Evolutionary conservation across 1,284 basidiomycete genomes (phyloP), one percentile per base, ranked within the genome.

Genomic region (Phellinidium pouzarii): DNA sequence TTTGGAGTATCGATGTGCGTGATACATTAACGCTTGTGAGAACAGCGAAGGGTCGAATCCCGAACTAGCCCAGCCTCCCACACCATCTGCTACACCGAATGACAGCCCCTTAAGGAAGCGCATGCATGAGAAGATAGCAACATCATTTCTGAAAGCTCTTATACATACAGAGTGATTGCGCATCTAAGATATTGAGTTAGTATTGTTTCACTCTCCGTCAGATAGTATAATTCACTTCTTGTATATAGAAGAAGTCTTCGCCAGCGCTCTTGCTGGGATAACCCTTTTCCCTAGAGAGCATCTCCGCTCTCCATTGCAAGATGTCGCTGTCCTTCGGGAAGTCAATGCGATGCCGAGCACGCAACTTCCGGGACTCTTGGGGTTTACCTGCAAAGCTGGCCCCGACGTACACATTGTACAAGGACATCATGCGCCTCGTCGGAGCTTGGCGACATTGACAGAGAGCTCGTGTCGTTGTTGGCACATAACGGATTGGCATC

Each of bases 41-140:
- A 83, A 86, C 34, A 91, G 71, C 6, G 86, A 84, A 3, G 91
- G 90, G 63, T 94, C 91, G 26, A 92, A 79, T 50, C 91, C 91
- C 1, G 82, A 82, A 59, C 89, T 76, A 31, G 73, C 71, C 83
- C 83, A 86, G 19, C 83, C 83, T 3, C 84, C 83, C 1, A 86
- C 83, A 17, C 83, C 83, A 58, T 86, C 83, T 11, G 83, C 82
- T 2, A 82, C 71, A 65, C 77, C 89, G 52, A 94, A 73, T 3
- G 87, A 79, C n/a, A 91, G 65, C 26, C 89, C 89, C 80, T 90
- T 50, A n/a, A 36, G 51, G 53, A 54, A 41, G 53, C 31, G 50
- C 58, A 42, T 60, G 49, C 59, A 57, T 59, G 53, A 57, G 57
- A 54, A 53, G 42, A 52, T 34, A 31, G 48, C 19, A 42, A 54